A percentile compares a stretch with the other conserved stretches of the same genome.
phyloP scores from a whole-genome alignment of 441 rosid genomes.

The Iberis amara region DNA sequence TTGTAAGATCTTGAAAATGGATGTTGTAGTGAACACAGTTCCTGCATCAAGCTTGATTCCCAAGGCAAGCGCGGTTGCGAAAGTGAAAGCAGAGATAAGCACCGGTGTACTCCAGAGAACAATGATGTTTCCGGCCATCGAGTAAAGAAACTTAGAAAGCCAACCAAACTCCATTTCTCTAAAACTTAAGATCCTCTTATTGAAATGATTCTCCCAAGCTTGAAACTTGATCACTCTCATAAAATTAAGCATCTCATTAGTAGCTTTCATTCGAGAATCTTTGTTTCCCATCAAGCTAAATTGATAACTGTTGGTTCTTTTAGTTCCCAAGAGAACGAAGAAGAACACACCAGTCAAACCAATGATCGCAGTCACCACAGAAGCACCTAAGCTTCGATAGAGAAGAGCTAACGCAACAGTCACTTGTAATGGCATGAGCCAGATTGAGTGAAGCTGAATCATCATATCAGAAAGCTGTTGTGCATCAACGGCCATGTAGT shows the following conservation, averaged over 20 bases:
- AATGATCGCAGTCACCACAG: slow-evolving; percentile 49
- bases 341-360: slow-evolving; percentile 50
- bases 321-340: slow-evolving; percentile 50
- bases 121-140: slow-evolving; percentile 61
- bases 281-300: slow-evolving; percentile 61
- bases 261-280: slow-evolving; percentile 86
- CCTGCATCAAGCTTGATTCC: slow-evolving; percentile 80
- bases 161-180: slow-evolving; percentile 69
- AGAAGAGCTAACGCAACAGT: slow-evolving; percentile 62
- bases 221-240: slow-evolving; percentile 94
- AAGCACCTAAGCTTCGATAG: slow-evolving; percentile 53
- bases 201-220: slow-evolving; percentile 92
- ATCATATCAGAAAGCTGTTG: slow-evolving; percentile 96
- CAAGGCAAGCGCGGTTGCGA: slow-evolving; percentile 57
- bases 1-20: slow-evolving; percentile 81
- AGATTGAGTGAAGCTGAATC: slow-evolving; percentile 79
- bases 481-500: slow-evolving; percentile 96
- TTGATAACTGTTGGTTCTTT: slow-evolving; percentile 64
- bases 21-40: slow-evolving; percentile 75
- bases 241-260: slow-evolving; percentile 86
- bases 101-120: slow-evolving; percentile 85
- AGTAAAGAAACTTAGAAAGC: slow-evolving; percentile 82
- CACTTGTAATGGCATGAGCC: slow-evolving; percentile 88
- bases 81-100: slow-evolving; percentile 66
- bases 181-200: slow-evolving; percentile 58